A percentile compares a stretch with the other conserved stretches of the same genome.
Conservation (phyloP, 805 yeast genomes). For the Candida coleopterorum region DNA sequence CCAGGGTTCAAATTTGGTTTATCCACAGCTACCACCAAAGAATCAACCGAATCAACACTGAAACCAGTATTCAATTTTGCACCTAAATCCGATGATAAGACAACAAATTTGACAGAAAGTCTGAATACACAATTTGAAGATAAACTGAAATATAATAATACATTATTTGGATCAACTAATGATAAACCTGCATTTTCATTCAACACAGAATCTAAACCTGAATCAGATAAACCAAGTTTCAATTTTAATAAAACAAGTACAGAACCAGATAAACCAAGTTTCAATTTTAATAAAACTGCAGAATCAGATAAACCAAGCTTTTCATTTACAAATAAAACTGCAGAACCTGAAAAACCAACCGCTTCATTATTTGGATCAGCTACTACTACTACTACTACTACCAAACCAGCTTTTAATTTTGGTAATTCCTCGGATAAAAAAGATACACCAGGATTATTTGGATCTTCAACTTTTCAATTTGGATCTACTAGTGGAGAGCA, state of each 20-base stretch:
- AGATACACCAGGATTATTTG: background rate
- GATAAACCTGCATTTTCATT: constrained; percentile 10
- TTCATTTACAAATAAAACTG: constrained; percentile 8
- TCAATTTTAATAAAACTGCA: no score
- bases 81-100: background rate
- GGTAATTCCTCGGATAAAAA: constrained; percentile 4
- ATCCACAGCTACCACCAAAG: constrained; percentile 1
- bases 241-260: no score
- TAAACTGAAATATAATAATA: background rate
- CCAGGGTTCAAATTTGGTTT: constrained; percentile 24
- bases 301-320: constrained; percentile 12
- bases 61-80: background rate
- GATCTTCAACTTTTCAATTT: constrained; percentile 6
- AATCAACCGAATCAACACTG: background rate
- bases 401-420: constrained; percentile 8
- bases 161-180: background rate
- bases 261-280: background rate
- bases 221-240: background rate
- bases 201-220: background rate
- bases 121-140: no score
- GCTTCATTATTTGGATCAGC: constrained; percentile 1
- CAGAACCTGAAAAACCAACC: background rate
- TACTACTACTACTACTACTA: constrained; percentile 1
- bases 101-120: background rate
- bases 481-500: constrained; percentile 3